Evolutionary conservation across 1,284 basidiomycete genomes (phyloP), one percentile per base, ranked within the genome.

Genomic region (Megacollybia platyphylla): DNA sequence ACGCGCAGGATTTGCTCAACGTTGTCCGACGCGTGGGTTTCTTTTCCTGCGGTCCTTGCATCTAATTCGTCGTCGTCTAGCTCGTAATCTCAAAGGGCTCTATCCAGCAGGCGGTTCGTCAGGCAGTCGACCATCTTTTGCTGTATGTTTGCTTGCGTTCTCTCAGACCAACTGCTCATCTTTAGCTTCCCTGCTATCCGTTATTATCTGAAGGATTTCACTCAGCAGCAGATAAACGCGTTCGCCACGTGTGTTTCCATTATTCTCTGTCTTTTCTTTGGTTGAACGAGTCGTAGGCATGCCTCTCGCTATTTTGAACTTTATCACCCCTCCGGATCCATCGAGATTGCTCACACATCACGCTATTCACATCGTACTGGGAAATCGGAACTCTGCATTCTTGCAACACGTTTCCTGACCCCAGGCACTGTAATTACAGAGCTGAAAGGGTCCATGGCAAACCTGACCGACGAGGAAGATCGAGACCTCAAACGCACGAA

Each of bases 311-410:
- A 90, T 61, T 79, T 88, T 53, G 82, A 87, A 57, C 71, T 90
- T 32, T 87, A 88, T 57, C 68, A 83, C 49, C 83, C 87, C 29
- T 70, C 72, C n/a, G 82, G 84, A 41, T 79, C 73, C 44, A 87
- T 90, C 51, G 87, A 90, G 59, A 87, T 91, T 50, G 80, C 87
- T 9, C 84, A 87, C 58, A 91, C 87, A 0, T 82, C 83, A 27
- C 74, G 88, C 20, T 91, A 90, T 57, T 76, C 82, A 24, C 76
- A 85, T 60, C 73, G 72, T 47, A 89, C 87, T n/a, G 85, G 84
- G 51, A 90, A 91, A 61, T 85, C 86, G 28, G 91, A 94, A 56
- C 66, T 94, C 5, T 92, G 87, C 54, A 90, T 94, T 30, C 70
- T 92, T 46, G 89, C 90, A 10, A 89, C 87, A 20, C 78, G 81